Evolutionary conservation across 495 filamentous ascomycete genomes (phyloP), one percentile per base, ranked within the genome.

Genomic region (Parachaetomium inaequale): DNA sequence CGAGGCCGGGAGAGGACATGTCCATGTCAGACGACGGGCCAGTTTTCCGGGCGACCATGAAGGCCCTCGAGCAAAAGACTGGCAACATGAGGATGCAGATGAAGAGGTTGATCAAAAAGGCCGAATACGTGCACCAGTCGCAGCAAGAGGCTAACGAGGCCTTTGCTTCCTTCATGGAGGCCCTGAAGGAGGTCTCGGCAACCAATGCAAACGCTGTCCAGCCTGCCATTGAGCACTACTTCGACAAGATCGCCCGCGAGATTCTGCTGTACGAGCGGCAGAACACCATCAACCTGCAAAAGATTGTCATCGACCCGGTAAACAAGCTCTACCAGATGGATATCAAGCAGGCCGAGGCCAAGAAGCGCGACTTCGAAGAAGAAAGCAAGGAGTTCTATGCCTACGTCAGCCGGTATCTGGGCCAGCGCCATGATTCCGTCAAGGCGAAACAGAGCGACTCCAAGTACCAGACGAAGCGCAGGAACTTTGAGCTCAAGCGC

Each of bases 381-480:
- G 94, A 98, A 69, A 97, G 92, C 74, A 90, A 92, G 69, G 93
- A 98, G 70, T 99, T 96, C 75, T 99, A 99, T 77, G 86, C 86
- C 55, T 97, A 96, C 70, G 90, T 97, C 47, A 87, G 90, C 66
- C 88, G 91, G 29, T 99, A 99, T 74, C 85, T 99, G 15, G 93
- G 94, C 43, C 94, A 97, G 70, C 85, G 92, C 49, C 91, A 96
- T 70, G 95, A 98, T 73, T 94, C 94, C 11, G 78, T 96, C 55
- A 98, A 98, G 75, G 91, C 96, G 71, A 98, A 98, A 81, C 97
- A 99, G 65, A 96, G 91, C 69, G 94, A 99, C 69, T 87, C 88
- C 23, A 99, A 99, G 67, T 99, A 99, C 72, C 93, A 99, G 72
- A 85, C 82, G 2, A 97, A 96, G 71, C 86, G 93, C 55, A 87